A percentile compares a stretch with the other conserved stretches of the same genome.
These are phyloP conservation scores for Sporothrix mexicana DNA, from an alignment of 2,329 filamentous ascomycete genomes.

Conservation along the genomic window DNA sequence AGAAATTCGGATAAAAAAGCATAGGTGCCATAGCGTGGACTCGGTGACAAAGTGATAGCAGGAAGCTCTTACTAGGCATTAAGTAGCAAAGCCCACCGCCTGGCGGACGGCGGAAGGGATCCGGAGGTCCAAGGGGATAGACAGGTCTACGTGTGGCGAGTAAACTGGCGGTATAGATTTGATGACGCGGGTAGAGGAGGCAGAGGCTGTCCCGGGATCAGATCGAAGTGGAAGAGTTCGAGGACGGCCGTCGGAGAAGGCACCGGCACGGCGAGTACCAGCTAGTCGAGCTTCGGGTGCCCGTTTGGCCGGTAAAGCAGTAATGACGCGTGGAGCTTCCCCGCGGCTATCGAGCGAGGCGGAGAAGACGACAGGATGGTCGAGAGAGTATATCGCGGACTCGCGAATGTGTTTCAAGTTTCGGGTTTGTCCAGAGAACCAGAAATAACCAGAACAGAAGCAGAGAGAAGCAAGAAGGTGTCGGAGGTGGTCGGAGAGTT, in stretches of 20 bases:
- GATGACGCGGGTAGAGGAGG: too few relatives aligned
- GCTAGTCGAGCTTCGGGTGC: slow-evolving; percentile 3
- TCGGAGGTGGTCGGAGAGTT: slow-evolving; percentile 21
- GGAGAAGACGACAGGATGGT: not conserved
- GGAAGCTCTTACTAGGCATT: slow-evolving; percentile 38
- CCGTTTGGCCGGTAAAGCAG: not conserved
- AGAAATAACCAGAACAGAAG: not conserved
- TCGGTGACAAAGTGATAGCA: too few relatives aligned
- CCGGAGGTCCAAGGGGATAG: slow-evolving; percentile 15
- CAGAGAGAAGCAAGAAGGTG: slow-evolving; percentile 8
- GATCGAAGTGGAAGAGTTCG: not conserved
- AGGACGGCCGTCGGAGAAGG: not conserved
- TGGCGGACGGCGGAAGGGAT: slow-evolving; percentile 33
- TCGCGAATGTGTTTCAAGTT: too few relatives aligned
- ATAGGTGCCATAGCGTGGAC: not conserved
- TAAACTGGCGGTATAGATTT: not conserved
- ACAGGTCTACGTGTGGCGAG: not conserved
- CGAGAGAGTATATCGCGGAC: not conserved
- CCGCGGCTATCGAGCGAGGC: not conserved
- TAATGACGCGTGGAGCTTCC: not conserved
- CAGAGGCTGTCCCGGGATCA: not conserved
- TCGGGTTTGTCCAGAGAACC: not conserved
- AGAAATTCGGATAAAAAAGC: not conserved
- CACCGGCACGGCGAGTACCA: not conserved
- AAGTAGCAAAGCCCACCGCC: slow-evolving; percentile 37